Conservation (phyloP, 1,284 basidiomycete genomes). For the Agaricales sp. region DNA sequence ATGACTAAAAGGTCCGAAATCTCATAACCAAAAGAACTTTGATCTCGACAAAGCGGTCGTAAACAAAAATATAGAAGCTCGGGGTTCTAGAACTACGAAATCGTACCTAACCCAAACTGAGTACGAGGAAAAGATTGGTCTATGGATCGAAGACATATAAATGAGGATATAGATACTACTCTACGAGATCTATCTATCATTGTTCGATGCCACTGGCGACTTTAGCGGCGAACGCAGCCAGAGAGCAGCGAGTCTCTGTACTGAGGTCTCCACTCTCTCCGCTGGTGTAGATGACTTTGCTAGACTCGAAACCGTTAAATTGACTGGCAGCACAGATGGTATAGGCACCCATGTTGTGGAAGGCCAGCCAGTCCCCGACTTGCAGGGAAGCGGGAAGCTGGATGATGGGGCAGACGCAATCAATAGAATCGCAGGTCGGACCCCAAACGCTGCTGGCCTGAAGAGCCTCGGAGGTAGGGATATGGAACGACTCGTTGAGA, state of each 20-base stretch:
- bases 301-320: slow-evolving; percentile 77
- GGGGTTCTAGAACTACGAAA: too few relatives aligned
- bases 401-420: slow-evolving; percentile 62
- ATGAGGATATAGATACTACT: background rate
- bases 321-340: slow-evolving; percentile 85
- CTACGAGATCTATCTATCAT: too few relatives aligned
- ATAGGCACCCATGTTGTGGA: slow-evolving; percentile 90
- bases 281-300: slow-evolving; percentile 54
- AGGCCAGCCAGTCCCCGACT: slow-evolving; percentile 89
- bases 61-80: too few relatives aligned
- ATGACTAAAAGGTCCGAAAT: too few relatives aligned
- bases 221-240: background rate
- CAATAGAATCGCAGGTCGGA: slow-evolving; percentile 86
- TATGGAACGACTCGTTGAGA: slow-evolving; percentile 42
- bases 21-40: too few relatives aligned
- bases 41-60: too few relatives aligned
- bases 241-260: background rate
- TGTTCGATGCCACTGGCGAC: background rate
- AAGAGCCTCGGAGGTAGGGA: slow-evolving; percentile 35
- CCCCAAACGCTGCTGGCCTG: slow-evolving; percentile 57
- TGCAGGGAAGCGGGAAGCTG: slow-evolving; percentile 52
- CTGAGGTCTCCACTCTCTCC: slow-evolving; percentile 25
- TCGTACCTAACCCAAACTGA: too few relatives aligned
- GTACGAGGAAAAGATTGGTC: too few relatives aligned
- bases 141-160: background rate